Evolutionary conservation across 805 yeast species (phyloP).

Genomic region (Yarrowia sp.): DNA sequence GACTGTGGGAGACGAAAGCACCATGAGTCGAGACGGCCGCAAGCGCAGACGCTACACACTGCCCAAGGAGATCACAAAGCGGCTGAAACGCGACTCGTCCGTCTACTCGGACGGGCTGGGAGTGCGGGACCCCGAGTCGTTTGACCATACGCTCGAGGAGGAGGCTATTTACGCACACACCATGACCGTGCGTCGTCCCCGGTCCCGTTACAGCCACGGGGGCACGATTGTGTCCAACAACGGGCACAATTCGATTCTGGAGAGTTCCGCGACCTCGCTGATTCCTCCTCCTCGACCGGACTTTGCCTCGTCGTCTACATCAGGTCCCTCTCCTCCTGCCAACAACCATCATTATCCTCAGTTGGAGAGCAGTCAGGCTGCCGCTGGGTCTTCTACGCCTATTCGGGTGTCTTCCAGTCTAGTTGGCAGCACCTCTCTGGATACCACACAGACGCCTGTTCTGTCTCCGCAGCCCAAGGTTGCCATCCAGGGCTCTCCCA

Average conservation of each 20-base stretch:
- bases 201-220: neutral
- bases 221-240: no score
- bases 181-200: neutral
- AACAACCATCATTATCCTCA: neutral
- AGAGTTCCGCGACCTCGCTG: neutral
- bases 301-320: neutral
- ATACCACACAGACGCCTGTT: neutral
- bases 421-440: neutral
- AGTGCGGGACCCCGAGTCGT: neutral
- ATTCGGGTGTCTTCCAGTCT: neutral
- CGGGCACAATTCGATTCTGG: conserved; percentile 10
- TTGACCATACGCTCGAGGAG: conserved; percentile 1
- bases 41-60: conserved; percentile 1
- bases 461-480: conserved; percentile 7
- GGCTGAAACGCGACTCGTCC: conserved; percentile 14
- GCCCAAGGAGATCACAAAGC: conserved; percentile 13
- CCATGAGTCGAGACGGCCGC: neutral
- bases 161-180: conserved; percentile 6
- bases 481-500: neutral
- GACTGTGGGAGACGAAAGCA: neutral
- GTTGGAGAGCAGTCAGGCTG: neutral
- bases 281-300: neutral
- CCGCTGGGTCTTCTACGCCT: neutral
- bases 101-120: neutral
- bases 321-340: neutral